Conservation (phyloP, 345 rosid species). For the Rhizophora mangle region DNA sequence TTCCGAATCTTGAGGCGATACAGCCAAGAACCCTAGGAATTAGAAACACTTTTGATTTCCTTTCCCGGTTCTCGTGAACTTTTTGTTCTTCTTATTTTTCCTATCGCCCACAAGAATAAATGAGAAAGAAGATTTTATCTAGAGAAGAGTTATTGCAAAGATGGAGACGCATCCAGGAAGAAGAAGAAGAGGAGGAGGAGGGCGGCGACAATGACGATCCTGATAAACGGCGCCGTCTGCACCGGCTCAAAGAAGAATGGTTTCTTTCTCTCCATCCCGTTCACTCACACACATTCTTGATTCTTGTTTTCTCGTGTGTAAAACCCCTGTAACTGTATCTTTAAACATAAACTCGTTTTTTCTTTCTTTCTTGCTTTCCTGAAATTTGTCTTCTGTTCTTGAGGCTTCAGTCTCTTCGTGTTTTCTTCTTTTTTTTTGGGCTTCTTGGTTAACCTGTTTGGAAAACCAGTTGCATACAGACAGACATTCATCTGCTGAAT, state of each 20-base stretch:
- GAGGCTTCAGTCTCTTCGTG: no score
- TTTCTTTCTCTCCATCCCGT: slow-evolving; percentile 6
- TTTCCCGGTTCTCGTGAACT: neutral
- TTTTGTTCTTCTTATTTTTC: neutral
- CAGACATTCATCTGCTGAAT: no score
- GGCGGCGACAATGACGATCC: slow-evolving; percentile 46
- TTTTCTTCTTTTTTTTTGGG: no score
- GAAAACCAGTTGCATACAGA: no score
- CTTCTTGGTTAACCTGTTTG: no score
- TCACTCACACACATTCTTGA: no score
- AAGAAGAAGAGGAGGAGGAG: slow-evolving; percentile 60
- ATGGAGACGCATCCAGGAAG: slow-evolving; percentile 81
- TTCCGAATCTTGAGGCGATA: no score
- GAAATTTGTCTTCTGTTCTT: no score
- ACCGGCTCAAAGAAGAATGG: slow-evolving; percentile 81
- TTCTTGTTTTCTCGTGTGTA: no score
- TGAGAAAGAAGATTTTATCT: slow-evolving; percentile 22
- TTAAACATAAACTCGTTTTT: no score
- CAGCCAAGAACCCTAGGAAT: neutral
- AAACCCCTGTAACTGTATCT: no score
- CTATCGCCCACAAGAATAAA: neutral
- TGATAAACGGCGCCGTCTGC: slow-evolving; percentile 40
- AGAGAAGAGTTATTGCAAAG: slow-evolving; percentile 55
- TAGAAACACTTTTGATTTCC: neutral
- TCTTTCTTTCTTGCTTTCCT: no score